Evolutionary conservation across 176 grass and related monocot species (phyloP), one percentile per base, ranked within the genome.

Genomic region (Avena atlantica): DNA sequence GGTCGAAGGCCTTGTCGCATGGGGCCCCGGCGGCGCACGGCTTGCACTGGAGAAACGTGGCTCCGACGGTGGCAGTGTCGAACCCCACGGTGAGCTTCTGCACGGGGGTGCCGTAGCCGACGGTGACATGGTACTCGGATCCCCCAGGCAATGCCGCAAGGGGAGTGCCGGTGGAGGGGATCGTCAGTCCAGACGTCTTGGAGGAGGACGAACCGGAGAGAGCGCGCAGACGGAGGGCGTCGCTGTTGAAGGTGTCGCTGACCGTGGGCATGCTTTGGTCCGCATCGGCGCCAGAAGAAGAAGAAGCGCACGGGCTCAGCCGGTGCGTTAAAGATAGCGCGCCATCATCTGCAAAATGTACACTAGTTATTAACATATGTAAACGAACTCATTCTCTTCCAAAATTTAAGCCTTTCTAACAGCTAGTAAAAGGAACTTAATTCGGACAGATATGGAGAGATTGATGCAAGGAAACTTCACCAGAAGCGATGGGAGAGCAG

Each of bases 71-170:
- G 64, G 25, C 13, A 2, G 64, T 67, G 27, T 67, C 64, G 29
- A 67, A 67, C 14, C 64, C 64, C 14, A 91, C 21, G 0, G 90
- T 61, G 4, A 87, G 70, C 12, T 89, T 70, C 80, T 76, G 85
- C 19, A 44, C 67, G 7, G 90, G 93, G 0, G 88, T 95, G 24
- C 93, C 93, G 58, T 85, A 83, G 27, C 93, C 88, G 6, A 90
- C 78, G 19, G 60, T 47, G 3, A 95, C 79, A 52, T 90, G 53
- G 61, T 90, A 95, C 14, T 89, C 86, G 17, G 5, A 65, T 58
- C 63, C 25, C 14, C 64, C 2, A 13, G 64, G 64, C 29, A 67
- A 36, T 34, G 27, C 0, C 14, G 6, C 13, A 13, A 67, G 25
- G 14, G 64, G 64, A 36, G 12, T 67, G 64, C 27, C 64, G 27